Base-by-base conservation (phyloP, 1,284 basidiomycete species). In the Leccinum solheimii region DNA sequence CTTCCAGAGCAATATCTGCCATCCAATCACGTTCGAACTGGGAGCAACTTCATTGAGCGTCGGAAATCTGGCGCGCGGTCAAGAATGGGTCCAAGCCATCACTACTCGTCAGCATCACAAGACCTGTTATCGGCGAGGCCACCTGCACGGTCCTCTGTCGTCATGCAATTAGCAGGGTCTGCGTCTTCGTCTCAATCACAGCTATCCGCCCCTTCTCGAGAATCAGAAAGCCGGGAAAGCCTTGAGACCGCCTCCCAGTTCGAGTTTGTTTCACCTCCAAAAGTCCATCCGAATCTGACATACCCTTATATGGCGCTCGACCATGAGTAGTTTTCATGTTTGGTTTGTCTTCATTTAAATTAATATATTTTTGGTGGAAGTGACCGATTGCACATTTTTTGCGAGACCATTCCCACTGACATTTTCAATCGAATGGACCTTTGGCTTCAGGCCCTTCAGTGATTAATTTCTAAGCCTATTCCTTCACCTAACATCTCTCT, bases 291-390 rank as follows among this genome's bases (percentile, higher is more conserved):
- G 30, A 73, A 65, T 48, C 61, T 76, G 54, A 62, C 74, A 53
- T 81, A 81, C 62, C 79, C 80, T 3, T 80, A 81, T 66, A 69
- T 77, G 64, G 71, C 69, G 21, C 65, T 78, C 62, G 80, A 80
- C 63, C 76, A 79, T 53, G 72, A 75, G 56, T 72, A 72, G 55
- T 53, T 50, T 26, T 60, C 48, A 57, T 58, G 23, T 55, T 63
- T 55, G 62, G 61, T 71, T 63, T 60, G 61, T 59, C 59, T 48
- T 32, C 48, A 48, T 66, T 64, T 62, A 60, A 62, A 62, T 62
- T 62, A 56, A 45, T 45, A 45, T 45, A 45, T 60, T 61, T 61
- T 58, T 52, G 56, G 32, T 57, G 65, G 55, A 51, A 56, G 54
- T 48, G 60, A 59, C 38, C 64, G 48, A 23, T 49, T 34, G 32